Base-by-base conservation (phyloP, 163 green algal species). In the Scenedesmus sp. region DNA sequence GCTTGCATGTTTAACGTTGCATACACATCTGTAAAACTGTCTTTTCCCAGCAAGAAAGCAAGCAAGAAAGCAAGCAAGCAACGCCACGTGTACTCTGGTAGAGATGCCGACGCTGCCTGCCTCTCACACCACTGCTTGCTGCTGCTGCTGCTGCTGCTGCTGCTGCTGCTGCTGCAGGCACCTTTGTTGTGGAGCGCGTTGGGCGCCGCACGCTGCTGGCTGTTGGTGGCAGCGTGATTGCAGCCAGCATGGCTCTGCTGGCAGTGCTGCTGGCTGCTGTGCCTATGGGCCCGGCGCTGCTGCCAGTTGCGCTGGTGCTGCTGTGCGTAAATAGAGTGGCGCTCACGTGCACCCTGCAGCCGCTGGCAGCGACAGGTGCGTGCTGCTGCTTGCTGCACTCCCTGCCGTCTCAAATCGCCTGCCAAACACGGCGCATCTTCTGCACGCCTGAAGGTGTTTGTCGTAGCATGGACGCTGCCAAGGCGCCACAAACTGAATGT, bases 231-330 rank as follows among this genome's bases (percentile, higher is more conserved):
- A 59, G 54, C 18, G 55, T 10, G 15, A 62, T 87, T 13, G 56
- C 82, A 15, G 82, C 46, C 56, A 57, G 16, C 15, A 87, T 87
- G 82, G 82, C 82, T 6, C 10, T 26, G 4, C 77, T 84, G 6
- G 77, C 77, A 12, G 82, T 73, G 55, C 54, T 87, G 82, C 82
- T 87, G 18, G 82, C 82, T 9, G 82, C 56, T n/a, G 16, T 46
- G 20, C 82, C 56, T 34, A 20, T 59, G 82, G 56, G 20, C 2
- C 20, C 82, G 20, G 82, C 55, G 57, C 82, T 87, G 82, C 55
- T 87, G 82, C 81, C 81, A 56, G 82, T 73, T 23, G 82, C 82
- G 4, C 56, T 87, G 82, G 56, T 70, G 82, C 82, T 87, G 82
- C 82, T 87, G 82, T 73, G 82, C 56, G 12, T 87, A 1, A 87